A percentile compares a stretch with the other conserved stretches of the same genome.
Evolutionary conservation across 352 stramenopile species (phyloP).

Genomic region (Pythium aphanidermatum): DNA sequence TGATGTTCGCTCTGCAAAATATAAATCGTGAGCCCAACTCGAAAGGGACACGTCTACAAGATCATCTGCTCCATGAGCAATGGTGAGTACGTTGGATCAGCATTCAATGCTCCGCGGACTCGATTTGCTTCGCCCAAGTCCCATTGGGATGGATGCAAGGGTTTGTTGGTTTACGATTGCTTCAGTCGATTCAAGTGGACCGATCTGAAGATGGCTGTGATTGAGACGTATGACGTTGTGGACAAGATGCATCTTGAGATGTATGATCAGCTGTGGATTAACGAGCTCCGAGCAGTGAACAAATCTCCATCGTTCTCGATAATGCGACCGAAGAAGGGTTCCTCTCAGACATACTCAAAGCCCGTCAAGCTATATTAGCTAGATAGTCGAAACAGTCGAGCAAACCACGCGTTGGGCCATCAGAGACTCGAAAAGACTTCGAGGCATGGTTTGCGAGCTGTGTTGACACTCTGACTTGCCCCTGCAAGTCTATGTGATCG

Average conservation of each 20-base stretch:
- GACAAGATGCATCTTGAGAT: conserved; percentile 14
- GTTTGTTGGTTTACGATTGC: conserved; percentile 12
- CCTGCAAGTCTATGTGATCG: conserved; percentile 13
- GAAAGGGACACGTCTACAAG: conserved; percentile 15
- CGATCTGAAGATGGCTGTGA: conserved; percentile 15
- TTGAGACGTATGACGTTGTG: conserved; percentile 15
- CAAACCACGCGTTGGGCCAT: conserved; percentile 3
- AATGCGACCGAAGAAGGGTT: conserved; percentile 15
- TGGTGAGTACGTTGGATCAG: conserved; percentile 10
- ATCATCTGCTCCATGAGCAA: conserved; percentile 15
- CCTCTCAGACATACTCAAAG: conserved; percentile 8
- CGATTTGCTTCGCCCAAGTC: conserved; percentile 8
- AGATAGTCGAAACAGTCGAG: conserved; percentile 11
- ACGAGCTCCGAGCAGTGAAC: conserved; percentile 11
- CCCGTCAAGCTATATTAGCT: conserved; percentile 12
- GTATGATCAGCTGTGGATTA: conserved; percentile 16
- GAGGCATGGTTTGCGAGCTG: conserved; percentile 13
- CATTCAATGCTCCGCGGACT: conserved; percentile 11
- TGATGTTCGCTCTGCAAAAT: conserved; percentile 9
- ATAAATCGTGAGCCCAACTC: conserved; percentile 11
- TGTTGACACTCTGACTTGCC: conserved; percentile 10
- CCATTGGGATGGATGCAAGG: conserved; percentile 7
- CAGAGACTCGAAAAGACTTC: conserved; percentile 9
- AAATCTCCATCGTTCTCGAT: conserved; percentile 15
- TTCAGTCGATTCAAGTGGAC: conserved; percentile 15